Evolutionary conservation across 345 rosid species (phyloP), one percentile per base, ranked within the genome.

Genomic region (Gossypium bickii): DNA sequence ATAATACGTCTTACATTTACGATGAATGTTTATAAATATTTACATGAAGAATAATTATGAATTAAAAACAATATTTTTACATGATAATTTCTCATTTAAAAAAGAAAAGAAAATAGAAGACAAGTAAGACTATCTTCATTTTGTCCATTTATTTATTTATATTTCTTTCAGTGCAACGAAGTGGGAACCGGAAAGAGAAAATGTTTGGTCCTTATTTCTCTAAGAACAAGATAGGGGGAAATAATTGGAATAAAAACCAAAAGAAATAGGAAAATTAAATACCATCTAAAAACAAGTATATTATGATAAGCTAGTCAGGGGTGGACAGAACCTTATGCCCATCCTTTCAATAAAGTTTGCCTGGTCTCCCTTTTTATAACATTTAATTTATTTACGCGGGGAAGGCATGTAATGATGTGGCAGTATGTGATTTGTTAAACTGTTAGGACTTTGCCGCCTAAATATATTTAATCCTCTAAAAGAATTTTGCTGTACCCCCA

Each of bases 311-410:
- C 6, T 34, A 34, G 38, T 0, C 5, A 18, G 56, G 22, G 74
- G 73, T 71, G 78, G 82, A 78, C 77, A 77, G 86, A 83, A 84
- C 84, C 86, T 8, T 79, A 82, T 86, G 81, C 89, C 71, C 49
- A 65, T 27, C 17, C 51, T 78, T 78, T 80, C 87, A 77, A 80
- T 49, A 76, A 84, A 47, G 85, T 75, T 60, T 70, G 17, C 38
- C 17, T 25, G 85, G 88, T 83, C 84, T 79, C 81, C 59, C 86
- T 67, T 83, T 84, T 67, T 12, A 75, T 72, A 76, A 45, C 81
- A 79, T 73, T 75, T 59, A 2, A 10, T 24, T 24, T 79, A 11
- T 80, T 79, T 78, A 76, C 59, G 24, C n/a, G 63, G 51, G 69
- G 71, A 59, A 62, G 11, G 64, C 65, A 16, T 13, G 62, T 75